phyloP scores from a whole-genome alignment of 225 moss, liverwort and hornwort genomes.

The Polytrichum formosum region DNA sequence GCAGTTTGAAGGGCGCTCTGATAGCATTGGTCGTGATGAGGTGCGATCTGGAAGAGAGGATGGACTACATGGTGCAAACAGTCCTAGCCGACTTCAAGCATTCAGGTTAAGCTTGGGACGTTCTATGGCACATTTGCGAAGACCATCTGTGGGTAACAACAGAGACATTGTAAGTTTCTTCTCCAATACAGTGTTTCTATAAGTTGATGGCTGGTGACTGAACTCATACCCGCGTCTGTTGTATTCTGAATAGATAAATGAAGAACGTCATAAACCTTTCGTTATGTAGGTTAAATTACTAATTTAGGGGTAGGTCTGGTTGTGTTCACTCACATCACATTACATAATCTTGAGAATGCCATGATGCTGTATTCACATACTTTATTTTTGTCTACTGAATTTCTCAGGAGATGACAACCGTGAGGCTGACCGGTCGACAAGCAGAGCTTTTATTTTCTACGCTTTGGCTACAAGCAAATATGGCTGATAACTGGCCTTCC shows the following conservation, averaged over 20 bases:
- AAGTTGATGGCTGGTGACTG: too few relatives aligned
- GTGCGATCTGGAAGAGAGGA: slow-evolving; percentile 41
- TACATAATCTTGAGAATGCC: too few relatives aligned
- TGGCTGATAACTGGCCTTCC: slow-evolving; percentile 77
- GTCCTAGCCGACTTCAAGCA: slow-evolving; percentile 54
- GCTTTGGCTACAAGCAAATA: slow-evolving; percentile 72
- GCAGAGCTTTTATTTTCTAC: slow-evolving; percentile 77
- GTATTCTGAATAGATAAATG: too few relatives aligned
- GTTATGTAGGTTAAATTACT: too few relatives aligned
- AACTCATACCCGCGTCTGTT: too few relatives aligned
- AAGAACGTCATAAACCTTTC: too few relatives aligned
- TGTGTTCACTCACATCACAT: too few relatives aligned
- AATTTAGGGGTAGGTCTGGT: too few relatives aligned
- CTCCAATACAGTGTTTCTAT: too few relatives aligned
- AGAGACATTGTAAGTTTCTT: slow-evolving; percentile 45
- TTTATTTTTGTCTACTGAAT: background rate
- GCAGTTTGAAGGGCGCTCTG: slow-evolving; percentile 20
- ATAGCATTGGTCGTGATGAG: slow-evolving; percentile 53
- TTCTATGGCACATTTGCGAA: slow-evolving; percentile 60
- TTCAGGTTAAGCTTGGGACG: slow-evolving; percentile 62
- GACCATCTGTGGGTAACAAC: slow-evolving; percentile 42
- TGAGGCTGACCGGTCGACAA: slow-evolving; percentile 79
- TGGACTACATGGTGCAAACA: slow-evolving; percentile 27
- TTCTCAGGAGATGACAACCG: slow-evolving; percentile 62
- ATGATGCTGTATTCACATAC: too few relatives aligned